These are phyloP conservation scores for Plasmodium inui DNA, from an alignment of 169 alveolate genomes.

Conservation along the genomic window DNA sequence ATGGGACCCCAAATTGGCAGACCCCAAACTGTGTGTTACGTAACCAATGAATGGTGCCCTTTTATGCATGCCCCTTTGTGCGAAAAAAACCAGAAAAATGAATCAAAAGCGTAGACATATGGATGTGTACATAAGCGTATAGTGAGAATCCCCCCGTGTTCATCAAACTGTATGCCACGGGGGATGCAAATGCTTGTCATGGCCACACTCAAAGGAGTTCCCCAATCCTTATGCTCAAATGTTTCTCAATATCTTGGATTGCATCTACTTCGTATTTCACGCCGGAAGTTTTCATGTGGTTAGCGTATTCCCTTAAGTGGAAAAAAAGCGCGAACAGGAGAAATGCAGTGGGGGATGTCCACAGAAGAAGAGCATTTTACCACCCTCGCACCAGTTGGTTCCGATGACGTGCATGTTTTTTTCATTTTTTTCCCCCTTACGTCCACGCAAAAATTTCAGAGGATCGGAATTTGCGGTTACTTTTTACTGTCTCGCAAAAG, in stretches of 20 bases:
- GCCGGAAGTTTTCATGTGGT: slow-evolving; percentile 58
- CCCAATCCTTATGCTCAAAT: slow-evolving; percentile 8
- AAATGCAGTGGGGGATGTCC: background rate
- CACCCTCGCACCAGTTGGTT: background rate
- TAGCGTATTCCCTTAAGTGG: slow-evolving; percentile 20
- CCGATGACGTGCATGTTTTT: background rate
- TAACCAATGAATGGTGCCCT: background rate
- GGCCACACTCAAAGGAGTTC: slow-evolving; percentile 15
- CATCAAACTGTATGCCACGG: background rate
- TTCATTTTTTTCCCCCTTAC: slow-evolving; percentile 18
- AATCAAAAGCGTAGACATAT: background rate
- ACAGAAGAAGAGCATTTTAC: background rate
- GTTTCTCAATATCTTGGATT: slow-evolving; percentile 52
- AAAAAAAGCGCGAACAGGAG: background rate
- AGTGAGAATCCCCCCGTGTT: background rate
- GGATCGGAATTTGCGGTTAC: slow-evolving; percentile 11
- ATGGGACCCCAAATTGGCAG: background rate
- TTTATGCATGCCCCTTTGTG: background rate
- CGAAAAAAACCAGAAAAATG: background rate
- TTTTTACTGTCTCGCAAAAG: slow-evolving; percentile 30
- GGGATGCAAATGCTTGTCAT: background rate
- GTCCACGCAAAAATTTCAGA: slow-evolving; percentile 32
- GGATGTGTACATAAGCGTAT: background rate
- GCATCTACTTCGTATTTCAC: slow-evolving; percentile 69
- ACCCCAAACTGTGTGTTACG: background rate